These are phyloP conservation scores for Zymoseptoria ardabiliae DNA, from an alignment of 2,329 filamentous ascomycete genomes.

Conservation along the genomic window DNA sequence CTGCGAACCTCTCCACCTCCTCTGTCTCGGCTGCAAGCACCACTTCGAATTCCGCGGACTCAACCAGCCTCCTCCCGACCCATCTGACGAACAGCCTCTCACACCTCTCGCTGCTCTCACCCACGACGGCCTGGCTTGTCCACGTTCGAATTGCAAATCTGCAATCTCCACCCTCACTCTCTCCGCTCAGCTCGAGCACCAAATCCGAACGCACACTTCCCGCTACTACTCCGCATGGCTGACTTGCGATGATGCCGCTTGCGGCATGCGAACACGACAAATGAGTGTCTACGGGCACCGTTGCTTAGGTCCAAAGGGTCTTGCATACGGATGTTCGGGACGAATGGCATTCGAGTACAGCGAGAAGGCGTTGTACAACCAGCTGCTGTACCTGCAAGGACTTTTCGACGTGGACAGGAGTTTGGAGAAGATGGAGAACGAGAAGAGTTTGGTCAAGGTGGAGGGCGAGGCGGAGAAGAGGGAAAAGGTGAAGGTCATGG, in stretches of 20 bases:
- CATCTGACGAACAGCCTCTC: slow-evolving; percentile 21
- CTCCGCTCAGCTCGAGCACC: slow-evolving; percentile 78
- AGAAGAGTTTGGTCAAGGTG: slow-evolving; percentile 22
- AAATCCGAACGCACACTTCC: slow-evolving; percentile 69
- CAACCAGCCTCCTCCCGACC: slow-evolving; percentile 27
- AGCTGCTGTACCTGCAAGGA: slow-evolving; percentile 77
- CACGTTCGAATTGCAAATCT: slow-evolving; percentile 54
- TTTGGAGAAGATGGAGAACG: slow-evolving; percentile 37
- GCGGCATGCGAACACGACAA: slow-evolving; percentile 78
- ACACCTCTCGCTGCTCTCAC: slow-evolving; percentile 53
- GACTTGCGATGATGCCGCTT: slow-evolving; percentile 80
- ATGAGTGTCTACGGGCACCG: slow-evolving; percentile 88
- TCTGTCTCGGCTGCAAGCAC: slow-evolving; percentile 73
- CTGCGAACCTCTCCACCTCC: slow-evolving; percentile 66
- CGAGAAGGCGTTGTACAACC: slow-evolving; percentile 90
- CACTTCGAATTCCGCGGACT: slow-evolving; percentile 72
- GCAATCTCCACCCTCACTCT: slow-evolving; percentile 64
- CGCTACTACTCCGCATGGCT: slow-evolving; percentile 92
- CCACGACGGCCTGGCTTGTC: slow-evolving; percentile 68
- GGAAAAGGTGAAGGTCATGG: slow-evolving; percentile 59
- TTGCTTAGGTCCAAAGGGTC: slow-evolving; percentile 79
- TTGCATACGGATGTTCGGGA: slow-evolving; percentile 76
- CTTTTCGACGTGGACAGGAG: slow-evolving; percentile 89
- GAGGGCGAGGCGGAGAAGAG: slow-evolving; percentile 50
- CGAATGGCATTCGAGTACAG: slow-evolving; percentile 81